phyloP scores from a whole-genome alignment of 2,329 filamentous ascomycete species.

The Eutypa lata region DNA sequence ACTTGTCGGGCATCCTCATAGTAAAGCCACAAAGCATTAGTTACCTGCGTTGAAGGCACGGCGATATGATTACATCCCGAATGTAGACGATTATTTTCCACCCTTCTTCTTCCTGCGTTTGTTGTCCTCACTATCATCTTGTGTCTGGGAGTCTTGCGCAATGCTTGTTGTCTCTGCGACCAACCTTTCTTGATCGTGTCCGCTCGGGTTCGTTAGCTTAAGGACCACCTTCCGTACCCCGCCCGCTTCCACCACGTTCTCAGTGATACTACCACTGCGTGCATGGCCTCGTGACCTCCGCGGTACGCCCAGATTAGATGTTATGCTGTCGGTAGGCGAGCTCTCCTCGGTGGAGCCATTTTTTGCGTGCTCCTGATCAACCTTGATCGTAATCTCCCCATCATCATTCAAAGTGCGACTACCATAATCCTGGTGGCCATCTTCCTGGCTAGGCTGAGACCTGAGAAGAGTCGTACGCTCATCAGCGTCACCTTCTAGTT shows the following conservation, averaged over 20 bases:
- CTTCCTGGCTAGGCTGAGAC: slow-evolving; percentile 57
- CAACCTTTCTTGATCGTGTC: slow-evolving; percentile 20
- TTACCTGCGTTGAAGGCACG: background rate
- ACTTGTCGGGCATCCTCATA: too few species aligned
- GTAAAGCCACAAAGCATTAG: background rate
- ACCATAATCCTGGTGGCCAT: slow-evolving; percentile 58
- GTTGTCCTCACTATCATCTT: slow-evolving; percentile 34
- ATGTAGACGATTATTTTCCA: slow-evolving; percentile 18
- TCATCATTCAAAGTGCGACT: slow-evolving; percentile 24
- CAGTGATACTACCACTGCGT: slow-evolving; percentile 71
- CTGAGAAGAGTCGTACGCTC: slow-evolving; percentile 43
- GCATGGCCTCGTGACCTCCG: slow-evolving; percentile 39
- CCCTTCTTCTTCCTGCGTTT: slow-evolving; percentile 37
- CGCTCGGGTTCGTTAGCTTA: slow-evolving; percentile 58
- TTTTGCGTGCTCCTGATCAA: slow-evolving; percentile 12
- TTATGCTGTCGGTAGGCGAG: slow-evolving; percentile 18
- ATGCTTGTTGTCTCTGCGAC: slow-evolving; percentile 11
- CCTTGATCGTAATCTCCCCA: slow-evolving; percentile 10
- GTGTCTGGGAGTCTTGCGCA: background rate
- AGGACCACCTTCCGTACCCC: slow-evolving; percentile 72
- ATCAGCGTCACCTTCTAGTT: slow-evolving; percentile 23
- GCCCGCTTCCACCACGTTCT: slow-evolving; percentile 69
- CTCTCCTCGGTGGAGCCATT: slow-evolving; percentile 12
- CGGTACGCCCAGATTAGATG: slow-evolving; percentile 12
- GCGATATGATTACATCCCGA: background rate